A percentile compares a stretch with the other conserved stretches of the same genome.
Conservation (phyloP, 1,284 basidiomycete genomes). For the Vanrija sp. region DNA sequence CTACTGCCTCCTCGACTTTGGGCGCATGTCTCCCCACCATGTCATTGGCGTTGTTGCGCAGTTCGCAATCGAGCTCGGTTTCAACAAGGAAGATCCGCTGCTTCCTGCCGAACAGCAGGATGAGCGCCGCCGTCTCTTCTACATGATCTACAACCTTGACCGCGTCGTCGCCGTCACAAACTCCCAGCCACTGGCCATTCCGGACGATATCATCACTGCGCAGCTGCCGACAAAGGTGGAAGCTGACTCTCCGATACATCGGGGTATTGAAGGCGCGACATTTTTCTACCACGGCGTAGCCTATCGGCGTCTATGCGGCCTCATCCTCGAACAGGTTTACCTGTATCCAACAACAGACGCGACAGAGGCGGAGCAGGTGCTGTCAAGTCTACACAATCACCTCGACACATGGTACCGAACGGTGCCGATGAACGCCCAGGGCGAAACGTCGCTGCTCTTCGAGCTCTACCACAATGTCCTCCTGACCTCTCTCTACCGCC, state of each 20-base stretch:
- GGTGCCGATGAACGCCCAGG: too few species aligned
- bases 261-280: too few species aligned
- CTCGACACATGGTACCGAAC: slow-evolving; percentile 4
- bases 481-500: neutral
- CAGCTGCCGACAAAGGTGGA: too few species aligned
- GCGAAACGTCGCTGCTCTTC: neutral
- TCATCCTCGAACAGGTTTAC: slow-evolving; percentile 5
- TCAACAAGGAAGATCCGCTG: slow-evolving; percentile 4
- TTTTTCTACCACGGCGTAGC: too few species aligned
- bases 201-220: neutral
- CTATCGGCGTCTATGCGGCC: slow-evolving; percentile 1
- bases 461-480: neutral
- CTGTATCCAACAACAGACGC: neutral
- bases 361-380: neutral
- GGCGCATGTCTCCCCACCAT: too few species aligned
- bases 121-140: slow-evolving; percentile 8
- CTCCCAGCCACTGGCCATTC: neutral
- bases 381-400: slow-evolving; percentile 2
- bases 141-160: slow-evolving; percentile 7
- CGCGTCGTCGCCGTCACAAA: neutral
- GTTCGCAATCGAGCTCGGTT: slow-evolving; percentile 2
- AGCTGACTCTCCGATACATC: too few species aligned
- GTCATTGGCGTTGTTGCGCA: too few species aligned
- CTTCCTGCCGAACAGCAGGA: slow-evolving; percentile 5
- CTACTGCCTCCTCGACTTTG: too few species aligned